A percentile compares a stretch with the other conserved stretches of the same genome.
phyloP scores from a whole-genome alignment of 2,329 filamentous ascomycete species.

The Claviceps humidiphila region DNA sequence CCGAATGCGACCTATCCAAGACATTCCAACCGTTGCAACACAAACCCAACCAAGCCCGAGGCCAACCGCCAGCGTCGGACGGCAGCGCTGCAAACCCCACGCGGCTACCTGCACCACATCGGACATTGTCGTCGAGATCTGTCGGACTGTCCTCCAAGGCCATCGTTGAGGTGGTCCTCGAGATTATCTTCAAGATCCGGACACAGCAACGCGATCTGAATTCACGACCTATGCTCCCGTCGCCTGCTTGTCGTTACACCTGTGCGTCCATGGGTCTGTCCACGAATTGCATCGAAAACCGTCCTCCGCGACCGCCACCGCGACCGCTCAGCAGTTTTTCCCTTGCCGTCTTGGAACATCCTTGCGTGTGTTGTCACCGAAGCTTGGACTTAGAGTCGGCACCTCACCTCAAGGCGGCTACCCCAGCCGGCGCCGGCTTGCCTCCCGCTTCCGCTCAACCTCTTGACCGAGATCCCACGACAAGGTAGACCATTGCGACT shows the following conservation, averaged over 20 bases:
- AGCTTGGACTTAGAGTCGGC: background rate
- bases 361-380: slow-evolving; percentile 2
- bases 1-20: background rate
- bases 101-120: slow-evolving; percentile 3
- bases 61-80: background rate
- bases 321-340: background rate
- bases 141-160: background rate
- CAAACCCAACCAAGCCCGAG: background rate
- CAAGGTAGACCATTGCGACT: slow-evolving; percentile 10
- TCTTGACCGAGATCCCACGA: slow-evolving; percentile 7
- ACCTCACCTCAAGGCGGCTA: no score
- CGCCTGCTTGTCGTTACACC: background rate
- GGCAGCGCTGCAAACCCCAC: slow-evolving; percentile 1
- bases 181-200: no score
- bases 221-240: background rate
- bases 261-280: background rate
- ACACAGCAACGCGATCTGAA: background rate
- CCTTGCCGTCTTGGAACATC: background rate
- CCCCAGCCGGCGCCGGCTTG: background rate
- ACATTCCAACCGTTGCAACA: background rate
- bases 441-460: slow-evolving; percentile 4
- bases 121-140: background rate
- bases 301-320: background rate
- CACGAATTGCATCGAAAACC: background rate
- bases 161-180: background rate